Evolutionary conservation across 805 yeast genomes (phyloP).

Genomic region (Metschnikowia kofuensis): DNA sequence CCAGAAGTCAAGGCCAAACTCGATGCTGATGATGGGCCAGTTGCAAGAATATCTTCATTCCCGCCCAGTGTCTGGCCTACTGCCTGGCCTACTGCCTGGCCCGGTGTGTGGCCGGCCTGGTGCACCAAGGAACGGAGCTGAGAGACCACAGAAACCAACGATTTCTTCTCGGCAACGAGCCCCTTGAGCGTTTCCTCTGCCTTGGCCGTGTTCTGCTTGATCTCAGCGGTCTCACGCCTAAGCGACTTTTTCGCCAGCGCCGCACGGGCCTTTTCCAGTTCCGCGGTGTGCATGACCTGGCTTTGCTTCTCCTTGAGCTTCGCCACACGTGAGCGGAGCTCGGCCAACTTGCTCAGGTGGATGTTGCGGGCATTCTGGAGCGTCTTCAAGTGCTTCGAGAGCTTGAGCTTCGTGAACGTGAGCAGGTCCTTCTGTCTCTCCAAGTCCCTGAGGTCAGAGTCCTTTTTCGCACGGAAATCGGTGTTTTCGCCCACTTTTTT

Average conservation of each 20-base stretch:
- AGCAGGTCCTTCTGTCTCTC: constrained; percentile 32
- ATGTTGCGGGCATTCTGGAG: constrained; percentile 6
- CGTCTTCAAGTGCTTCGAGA: constrained; percentile 22
- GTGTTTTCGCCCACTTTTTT: constrained; percentile 37
- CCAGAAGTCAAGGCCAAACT: no score
- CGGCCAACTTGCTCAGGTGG: constrained; percentile 12
- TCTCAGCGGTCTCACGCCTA: constrained; percentile 14
- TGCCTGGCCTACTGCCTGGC: neutral
- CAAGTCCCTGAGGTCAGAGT: constrained; percentile 30
- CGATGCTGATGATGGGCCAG: no score
- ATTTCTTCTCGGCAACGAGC: constrained; percentile 24
- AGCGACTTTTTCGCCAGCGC: constrained; percentile 7
- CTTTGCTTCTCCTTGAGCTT: constrained; percentile 13
- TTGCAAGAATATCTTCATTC: no score
- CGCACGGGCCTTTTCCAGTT: constrained; percentile 6
- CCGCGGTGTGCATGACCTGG: constrained; percentile 7
- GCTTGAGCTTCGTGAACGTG: constrained; percentile 31
- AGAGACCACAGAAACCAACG: constrained; percentile 4
- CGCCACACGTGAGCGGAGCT: constrained; percentile 9
- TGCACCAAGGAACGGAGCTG: neutral
- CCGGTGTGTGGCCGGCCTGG: neutral
- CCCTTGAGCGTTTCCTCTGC: constrained; percentile 27
- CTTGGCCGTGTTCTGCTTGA: constrained; percentile 22
- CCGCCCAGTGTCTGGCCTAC: neutral
- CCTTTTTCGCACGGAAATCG: constrained; percentile 28